Base-by-base conservation (phyloP, 148 eudicot genomes). In the Salicornia ramosissima region DNA sequence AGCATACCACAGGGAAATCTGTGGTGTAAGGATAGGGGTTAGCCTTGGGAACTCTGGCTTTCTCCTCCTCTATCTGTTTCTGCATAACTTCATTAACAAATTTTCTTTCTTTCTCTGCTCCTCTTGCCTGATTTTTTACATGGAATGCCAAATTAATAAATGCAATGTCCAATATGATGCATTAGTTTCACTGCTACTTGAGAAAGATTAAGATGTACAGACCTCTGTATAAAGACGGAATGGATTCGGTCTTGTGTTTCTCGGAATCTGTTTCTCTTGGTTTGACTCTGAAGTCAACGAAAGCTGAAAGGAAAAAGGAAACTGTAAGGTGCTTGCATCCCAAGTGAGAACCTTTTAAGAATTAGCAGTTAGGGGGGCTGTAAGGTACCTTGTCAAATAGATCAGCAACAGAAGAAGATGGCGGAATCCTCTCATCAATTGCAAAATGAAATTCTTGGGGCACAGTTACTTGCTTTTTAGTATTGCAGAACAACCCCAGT, bases 401-500 rank as follows among this genome's bases (percentile, higher is more conserved):
- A 73, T 90, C 92, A 45, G 80, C 78, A 58, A 90, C 80, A 51
- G 72, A 54, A 11, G 82, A 34, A 24, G 90, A 86, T 51, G 87
- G 91, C 4, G 96, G 97, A 66, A 94, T 87, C 79, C 97, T 84
- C 73, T 87, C 86, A 74, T 88, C 92, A 42, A 84, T 69, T 34
- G 95, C 92, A 75, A 94, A 94, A 70, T 90, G 90, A 80, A 94
- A 94, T 78, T 88, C 96, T 68, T 88, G 84, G 45, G 98, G 98
- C 31, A 88, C 60, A 9, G 98, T 94, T 24, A 88, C 82, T 65
- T 86, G 96, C 67, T 80, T 80, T 75, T 94, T 94, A 71, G 68
- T 78, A 77, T 88, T 88, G 73, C 86, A 83, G 71, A 84, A 88
- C 46, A 90, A 51, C 16, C 98, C 97, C 78, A 94, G 24, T 21